These are phyloP conservation scores for Irpex sp. DNA, from an alignment of 1,284 basidiomycete species.

Conservation along the genomic window DNA sequence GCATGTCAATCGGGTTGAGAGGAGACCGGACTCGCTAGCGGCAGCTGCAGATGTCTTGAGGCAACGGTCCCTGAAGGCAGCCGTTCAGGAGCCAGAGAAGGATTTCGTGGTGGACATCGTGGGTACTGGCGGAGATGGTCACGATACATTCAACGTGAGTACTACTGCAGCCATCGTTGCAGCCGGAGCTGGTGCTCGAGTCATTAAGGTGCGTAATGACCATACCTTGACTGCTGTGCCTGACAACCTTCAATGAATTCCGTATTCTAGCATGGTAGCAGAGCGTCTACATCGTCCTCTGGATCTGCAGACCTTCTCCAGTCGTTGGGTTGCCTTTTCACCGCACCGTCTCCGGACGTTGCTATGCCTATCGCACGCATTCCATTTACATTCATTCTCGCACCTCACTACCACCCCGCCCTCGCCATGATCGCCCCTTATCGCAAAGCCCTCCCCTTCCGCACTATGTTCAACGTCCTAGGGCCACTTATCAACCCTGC, in stretches of 20 bases:
- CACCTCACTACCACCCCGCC: constrained; percentile 90
- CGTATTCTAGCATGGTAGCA: constrained; percentile 78
- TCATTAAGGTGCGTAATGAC: constrained; percentile 74
- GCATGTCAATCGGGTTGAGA: constrained; percentile 73
- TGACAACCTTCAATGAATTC: background rate
- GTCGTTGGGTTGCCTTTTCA: constrained; percentile 80
- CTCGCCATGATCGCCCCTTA: constrained; percentile 84
- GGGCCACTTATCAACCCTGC: constrained; percentile 96
- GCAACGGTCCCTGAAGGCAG: constrained; percentile 59
- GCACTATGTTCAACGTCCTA: constrained; percentile 96
- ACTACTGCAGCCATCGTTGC: constrained; percentile 95
- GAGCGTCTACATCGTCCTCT: constrained; percentile 92
- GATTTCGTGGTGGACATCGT: constrained; percentile 77
- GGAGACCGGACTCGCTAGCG: constrained; percentile 70
- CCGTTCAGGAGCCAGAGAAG: constrained; percentile 50
- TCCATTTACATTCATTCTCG: constrained; percentile 92
- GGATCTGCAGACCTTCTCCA: constrained; percentile 94
- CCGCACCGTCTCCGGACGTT: constrained; percentile 56
- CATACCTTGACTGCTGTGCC: background rate
- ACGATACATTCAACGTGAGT: constrained; percentile 97
- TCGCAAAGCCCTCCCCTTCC: constrained; percentile 87
- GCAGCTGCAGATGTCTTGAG: constrained; percentile 76
- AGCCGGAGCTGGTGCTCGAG: constrained; percentile 89
- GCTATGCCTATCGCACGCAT: constrained; percentile 55
- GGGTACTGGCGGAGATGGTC: constrained; percentile 91